A percentile compares a stretch with the other conserved stretches of the same genome.
phyloP scores from a whole-genome alignment of 768 basidiomycete genomes.

The Neoboletus brunneissimus region DNA sequence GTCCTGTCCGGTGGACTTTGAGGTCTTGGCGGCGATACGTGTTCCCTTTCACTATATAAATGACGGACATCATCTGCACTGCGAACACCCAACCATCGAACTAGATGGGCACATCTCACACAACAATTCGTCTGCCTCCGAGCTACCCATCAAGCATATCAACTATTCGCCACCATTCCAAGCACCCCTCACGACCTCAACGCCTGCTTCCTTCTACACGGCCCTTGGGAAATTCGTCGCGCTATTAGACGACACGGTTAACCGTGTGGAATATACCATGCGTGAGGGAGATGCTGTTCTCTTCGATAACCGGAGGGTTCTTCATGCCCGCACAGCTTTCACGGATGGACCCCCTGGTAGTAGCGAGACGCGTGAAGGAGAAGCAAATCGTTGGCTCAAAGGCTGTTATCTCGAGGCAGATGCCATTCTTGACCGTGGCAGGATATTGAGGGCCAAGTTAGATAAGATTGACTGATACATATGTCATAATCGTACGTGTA shows the following conservation, averaged over 20 bases:
- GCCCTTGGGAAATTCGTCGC: constrained; percentile 62
- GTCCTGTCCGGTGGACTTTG: constrained; percentile 50
- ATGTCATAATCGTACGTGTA: not conserved
- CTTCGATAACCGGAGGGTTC: constrained; percentile 88
- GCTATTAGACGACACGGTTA: constrained; percentile 50
- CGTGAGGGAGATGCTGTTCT: constrained; percentile 81
- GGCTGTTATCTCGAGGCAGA: constrained; percentile 80
- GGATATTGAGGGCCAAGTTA: constrained; percentile 43
- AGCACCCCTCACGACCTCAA: constrained; percentile 59
- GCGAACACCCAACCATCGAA: constrained; percentile 73
- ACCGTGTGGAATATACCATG: constrained; percentile 62
- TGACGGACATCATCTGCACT: constrained; percentile 78
- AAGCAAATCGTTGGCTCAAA: constrained; percentile 81
- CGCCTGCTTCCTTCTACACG: constrained; percentile 54
- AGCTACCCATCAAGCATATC: constrained; percentile 53
- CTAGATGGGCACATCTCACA: constrained; percentile 36
- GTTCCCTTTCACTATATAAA: constrained; percentile 93
- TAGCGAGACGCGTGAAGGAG: constrained; percentile 39
- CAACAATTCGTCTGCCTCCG: not conserved
- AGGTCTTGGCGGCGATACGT: constrained; percentile 53
- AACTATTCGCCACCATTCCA: constrained; percentile 98
- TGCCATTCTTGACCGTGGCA: constrained; percentile 55
- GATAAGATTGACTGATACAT: constrained; percentile 3
- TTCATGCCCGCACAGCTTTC: constrained; percentile 87
- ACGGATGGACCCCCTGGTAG: constrained; percentile 32